Base-by-base conservation (phyloP, 2,329 filamentous ascomycete genomes). In the Lecanicillium sp. region DNA sequence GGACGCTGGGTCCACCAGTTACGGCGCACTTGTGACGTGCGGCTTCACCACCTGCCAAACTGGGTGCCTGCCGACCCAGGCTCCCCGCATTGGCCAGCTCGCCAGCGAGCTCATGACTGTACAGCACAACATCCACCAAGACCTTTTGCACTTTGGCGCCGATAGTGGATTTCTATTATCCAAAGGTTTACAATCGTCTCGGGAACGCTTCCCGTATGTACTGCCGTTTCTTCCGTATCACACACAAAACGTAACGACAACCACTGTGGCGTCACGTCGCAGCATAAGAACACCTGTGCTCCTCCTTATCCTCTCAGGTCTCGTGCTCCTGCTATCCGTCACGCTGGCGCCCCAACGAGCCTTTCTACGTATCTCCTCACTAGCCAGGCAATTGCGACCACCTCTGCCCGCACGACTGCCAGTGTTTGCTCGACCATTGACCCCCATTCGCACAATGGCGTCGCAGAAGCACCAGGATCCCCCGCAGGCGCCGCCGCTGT, bases 401-500 rank as follows among this genome's bases (percentile, higher is more conserved):
- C 50, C 59, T 48, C 40, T 51, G 51, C 42, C 40, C 48, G 40
- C 50, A 59, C 43, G 53, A 49, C 42, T 50, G 42, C 40, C 50
- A 42, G 40, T 45, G 43, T 40, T 54, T 53, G 38, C 51, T 49
- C 62, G 55, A 47, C 55, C 57, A 44, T 56, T 62, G 49, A 79
- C 71, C 48, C 71, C 33, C 10, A 19, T 25, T 25, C 8, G 63
- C 58, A 72, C 61, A 55, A 85, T 86, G 81, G 77, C 75, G 48
- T 71, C 77, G 44, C 62, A 72, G 48, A 75, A 79, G 61, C 87
- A 84, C 64, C 74, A 72, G 59, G 82, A 72, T 56, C 85, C 85
- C 46, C 85, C 86, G 3, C 85, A 90, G 68, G 70, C 80, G 29
- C 85, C 86, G 41, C 84, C 85, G 39, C 72, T 79, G 56, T 92